Evolutionary conservation across 2,329 filamentous ascomycete genomes (phyloP), one percentile per base, ranked within the genome.

Genomic region (Cladosporium austrohemisphaericum): DNA sequence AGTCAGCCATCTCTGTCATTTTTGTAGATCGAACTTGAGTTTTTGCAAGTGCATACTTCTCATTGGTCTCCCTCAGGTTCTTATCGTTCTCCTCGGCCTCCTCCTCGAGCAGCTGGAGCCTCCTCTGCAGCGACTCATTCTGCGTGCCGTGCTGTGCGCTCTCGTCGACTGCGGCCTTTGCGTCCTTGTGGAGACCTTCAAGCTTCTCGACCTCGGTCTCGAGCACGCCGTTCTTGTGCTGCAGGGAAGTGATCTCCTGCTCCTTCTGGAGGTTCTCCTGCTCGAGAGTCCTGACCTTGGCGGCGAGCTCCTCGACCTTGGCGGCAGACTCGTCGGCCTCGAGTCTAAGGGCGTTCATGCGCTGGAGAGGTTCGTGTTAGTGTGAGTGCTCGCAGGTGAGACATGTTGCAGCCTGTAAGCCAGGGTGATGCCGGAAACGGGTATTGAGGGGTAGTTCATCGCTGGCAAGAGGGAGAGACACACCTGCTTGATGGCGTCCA

Each of bases 1-100:
- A n/a, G 43, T 46, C 9, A 46, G 32, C 23, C 16, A n/a, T 46
- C 22, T 11, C 16, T 32, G 18, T 44, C 4, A 8, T 23, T 16
- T 14, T 50, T 38, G 46, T 11, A 5, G 14, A 22, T 50, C 52
- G 16, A 56, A 51, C 23, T 18, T 18, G 13, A 7, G 6, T 5
- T 37, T 13, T 6, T 14, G 22, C 41, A 45, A 31, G 25, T n/a
- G 76, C 88, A 67, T 84, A 98, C 93, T 96, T 97, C 77, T 98
- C 93, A 75, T 95, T 97, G 67, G 90, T 86, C 77, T 97, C 93
- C 69, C 92, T 86, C 68, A 97, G 80, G 59, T 88, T 94, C 84
- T 91, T 93, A 75, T 97, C 93, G 61, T 90, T 89, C 71, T 92
- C 83, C 76, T 98, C 93, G 62, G 90, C 90, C 78, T 98, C 93